These are phyloP conservation scores for Globisporangium recalcitrans DNA, from an alignment of 352 stramenopile genomes.

Conservation along the genomic window DNA sequence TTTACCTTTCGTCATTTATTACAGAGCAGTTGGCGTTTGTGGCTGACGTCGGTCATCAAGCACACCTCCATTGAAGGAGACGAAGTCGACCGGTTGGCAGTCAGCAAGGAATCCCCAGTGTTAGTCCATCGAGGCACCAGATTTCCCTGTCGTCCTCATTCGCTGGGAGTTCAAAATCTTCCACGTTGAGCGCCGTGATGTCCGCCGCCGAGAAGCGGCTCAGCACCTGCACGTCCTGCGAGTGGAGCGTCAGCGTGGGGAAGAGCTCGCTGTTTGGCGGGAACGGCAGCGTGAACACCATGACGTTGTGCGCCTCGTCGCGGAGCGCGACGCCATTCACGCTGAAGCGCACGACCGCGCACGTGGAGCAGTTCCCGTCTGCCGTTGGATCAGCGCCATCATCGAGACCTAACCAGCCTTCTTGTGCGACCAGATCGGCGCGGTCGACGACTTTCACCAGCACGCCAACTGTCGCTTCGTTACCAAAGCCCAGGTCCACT, in stretches of 20 bases:
- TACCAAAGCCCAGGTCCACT: constrained; percentile 48
- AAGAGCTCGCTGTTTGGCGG: constrained; percentile 66
- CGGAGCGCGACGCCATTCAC: constrained; percentile 61
- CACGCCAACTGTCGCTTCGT: constrained; percentile 70
- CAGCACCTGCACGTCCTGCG: constrained; percentile 70
- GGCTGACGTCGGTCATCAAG: not conserved
- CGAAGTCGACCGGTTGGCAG: not conserved
- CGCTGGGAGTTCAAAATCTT: constrained; percentile 37
- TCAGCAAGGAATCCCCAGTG: constrained; percentile 21
- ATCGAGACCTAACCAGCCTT: constrained; percentile 5
- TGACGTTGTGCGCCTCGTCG: constrained; percentile 41
- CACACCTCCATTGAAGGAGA: not conserved
- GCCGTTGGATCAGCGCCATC: constrained; percentile 7
- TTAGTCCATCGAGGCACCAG: constrained; percentile 71
- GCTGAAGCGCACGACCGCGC: constrained; percentile 64
- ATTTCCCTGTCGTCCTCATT: constrained; percentile 33
- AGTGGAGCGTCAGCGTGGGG: constrained; percentile 81
- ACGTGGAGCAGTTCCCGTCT: constrained; percentile 10
- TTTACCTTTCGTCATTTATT: constrained; percentile 1
- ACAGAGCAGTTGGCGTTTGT: not conserved
- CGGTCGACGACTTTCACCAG: constrained; percentile 55
- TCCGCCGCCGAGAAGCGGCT: constrained; percentile 75
- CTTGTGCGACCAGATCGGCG: constrained; percentile 15
- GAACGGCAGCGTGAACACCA: constrained; percentile 58
- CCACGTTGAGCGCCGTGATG: constrained; percentile 45